Conservation (phyloP, 257 asterid genomes). For the Solanum gracilifrons region DNA sequence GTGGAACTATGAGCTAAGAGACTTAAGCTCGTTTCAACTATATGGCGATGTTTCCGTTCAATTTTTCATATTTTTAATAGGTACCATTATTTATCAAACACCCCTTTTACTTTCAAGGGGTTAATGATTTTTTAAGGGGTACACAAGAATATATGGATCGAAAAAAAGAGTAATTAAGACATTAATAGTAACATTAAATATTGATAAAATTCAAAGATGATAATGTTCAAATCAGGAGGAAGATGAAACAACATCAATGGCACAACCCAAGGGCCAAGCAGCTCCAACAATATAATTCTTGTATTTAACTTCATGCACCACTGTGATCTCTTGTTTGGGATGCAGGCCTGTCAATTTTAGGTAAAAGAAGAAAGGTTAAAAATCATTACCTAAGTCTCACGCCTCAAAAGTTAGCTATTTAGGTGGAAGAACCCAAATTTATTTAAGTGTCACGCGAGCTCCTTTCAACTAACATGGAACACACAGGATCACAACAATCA, state of each 20-base stretch:
- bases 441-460: no score
- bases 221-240: neutral
- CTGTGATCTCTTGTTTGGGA: conserved; percentile 12
- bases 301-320: conserved; percentile 21
- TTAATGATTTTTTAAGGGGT: neutral
- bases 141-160: neutral
- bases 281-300: conserved; percentile 16
- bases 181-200: neutral
- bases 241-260: conserved; percentile 33
- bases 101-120: no score
- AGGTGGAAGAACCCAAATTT: no score
- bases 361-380: neutral
- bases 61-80: no score
- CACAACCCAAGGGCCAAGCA: conserved; percentile 56
- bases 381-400: neutral
- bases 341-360: conserved; percentile 6
- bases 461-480: neutral
- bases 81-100: no score
- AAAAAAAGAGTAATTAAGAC: neutral
- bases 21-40: no score
- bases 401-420: neutral
- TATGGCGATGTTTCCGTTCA: no score
- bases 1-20: no score
- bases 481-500: neutral
- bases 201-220: neutral